phyloP scores from a whole-genome alignment of 164 flowering plant species.

The Tetrastigma voinierianum region DNA sequence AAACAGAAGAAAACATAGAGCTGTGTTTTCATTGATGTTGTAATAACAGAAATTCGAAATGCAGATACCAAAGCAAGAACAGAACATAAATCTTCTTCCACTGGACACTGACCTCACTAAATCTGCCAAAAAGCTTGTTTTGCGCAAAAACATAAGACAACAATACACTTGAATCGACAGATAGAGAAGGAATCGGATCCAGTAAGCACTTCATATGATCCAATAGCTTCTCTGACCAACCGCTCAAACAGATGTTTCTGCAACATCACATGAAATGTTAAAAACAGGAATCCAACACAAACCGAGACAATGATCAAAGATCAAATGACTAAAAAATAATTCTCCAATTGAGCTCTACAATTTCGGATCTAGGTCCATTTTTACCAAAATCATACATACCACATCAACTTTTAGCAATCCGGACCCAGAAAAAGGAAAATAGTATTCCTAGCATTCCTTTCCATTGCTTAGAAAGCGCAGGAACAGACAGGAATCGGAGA shows the following conservation, averaged over 20 bases:
- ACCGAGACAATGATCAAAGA: neutral
- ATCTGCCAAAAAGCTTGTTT: neutral
- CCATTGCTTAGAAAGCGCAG: neutral
- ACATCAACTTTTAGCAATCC: neutral
- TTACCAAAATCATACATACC: neutral
- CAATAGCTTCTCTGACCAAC: conserved; percentile 3
- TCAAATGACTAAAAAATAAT: neutral
- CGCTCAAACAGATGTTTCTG: conserved; percentile 4
- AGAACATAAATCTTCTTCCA: neutral
- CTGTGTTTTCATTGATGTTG: neutral
- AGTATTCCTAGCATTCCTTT: conserved; percentile 2
- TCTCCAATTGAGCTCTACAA: neutral
- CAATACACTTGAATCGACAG: neutral
- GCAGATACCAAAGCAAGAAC: neutral
- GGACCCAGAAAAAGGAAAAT: neutral
- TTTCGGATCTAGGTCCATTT: conserved; percentile 5
- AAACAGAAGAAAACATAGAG: neutral
- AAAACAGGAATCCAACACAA: neutral
- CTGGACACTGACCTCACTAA: neutral
- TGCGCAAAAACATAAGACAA: conserved; percentile 4
- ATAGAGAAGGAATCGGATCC: conserved; percentile 7
- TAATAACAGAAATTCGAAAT: neutral
- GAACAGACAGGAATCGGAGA: neutral
- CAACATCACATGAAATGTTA: neutral
- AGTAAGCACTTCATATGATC: conserved; percentile 13